A percentile compares a stretch with the other conserved stretches of the same genome.
These are phyloP conservation scores for Dactylonectria macrodidyma DNA, from an alignment of 2,329 filamentous ascomycete species.

Conservation along the genomic window DNA sequence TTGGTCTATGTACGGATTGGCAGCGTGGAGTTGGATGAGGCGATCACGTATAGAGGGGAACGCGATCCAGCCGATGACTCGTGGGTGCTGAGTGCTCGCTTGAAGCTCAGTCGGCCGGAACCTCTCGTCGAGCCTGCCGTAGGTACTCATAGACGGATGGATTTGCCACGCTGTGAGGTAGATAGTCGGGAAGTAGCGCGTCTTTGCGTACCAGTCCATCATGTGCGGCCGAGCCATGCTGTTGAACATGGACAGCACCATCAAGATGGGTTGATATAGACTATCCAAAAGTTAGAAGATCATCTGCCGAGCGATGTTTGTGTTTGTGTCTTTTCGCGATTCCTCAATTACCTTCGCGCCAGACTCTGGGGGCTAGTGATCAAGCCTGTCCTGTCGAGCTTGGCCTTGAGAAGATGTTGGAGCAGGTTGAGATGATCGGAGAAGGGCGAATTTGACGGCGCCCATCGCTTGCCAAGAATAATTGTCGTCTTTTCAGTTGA, in stretches of 20 bases:
- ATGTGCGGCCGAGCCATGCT: slow-evolving; percentile 53
- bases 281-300: slow-evolving; percentile 24
- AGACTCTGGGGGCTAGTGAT: slow-evolving; percentile 31
- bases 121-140: slow-evolving; percentile 44
- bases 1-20: slow-evolving; percentile 50
- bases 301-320: background rate
- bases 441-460: slow-evolving; percentile 48
- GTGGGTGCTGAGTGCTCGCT: slow-evolving; percentile 41
- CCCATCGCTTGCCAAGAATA: slow-evolving; percentile 43
- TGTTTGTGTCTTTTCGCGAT: too few species aligned
- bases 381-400: slow-evolving; percentile 37
- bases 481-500: slow-evolving; percentile 41
- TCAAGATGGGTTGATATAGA: slow-evolving; percentile 49
- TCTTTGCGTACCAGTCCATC: slow-evolving; percentile 59
- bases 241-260: slow-evolving; percentile 53
- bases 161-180: slow-evolving; percentile 53
- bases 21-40: slow-evolving; percentile 49
- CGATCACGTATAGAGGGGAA: slow-evolving; percentile 49
- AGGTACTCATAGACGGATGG: slow-evolving; percentile 48
- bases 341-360: slow-evolving; percentile 28
- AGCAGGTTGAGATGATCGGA: slow-evolving; percentile 51
- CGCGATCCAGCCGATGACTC: slow-evolving; percentile 51
- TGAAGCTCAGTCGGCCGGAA: slow-evolving; percentile 49
- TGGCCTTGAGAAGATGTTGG: slow-evolving; percentile 43
- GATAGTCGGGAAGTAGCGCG: slow-evolving; percentile 52